phyloP scores from a whole-genome alignment of 306 rosid species.

The Citrullus amarus region DNA sequence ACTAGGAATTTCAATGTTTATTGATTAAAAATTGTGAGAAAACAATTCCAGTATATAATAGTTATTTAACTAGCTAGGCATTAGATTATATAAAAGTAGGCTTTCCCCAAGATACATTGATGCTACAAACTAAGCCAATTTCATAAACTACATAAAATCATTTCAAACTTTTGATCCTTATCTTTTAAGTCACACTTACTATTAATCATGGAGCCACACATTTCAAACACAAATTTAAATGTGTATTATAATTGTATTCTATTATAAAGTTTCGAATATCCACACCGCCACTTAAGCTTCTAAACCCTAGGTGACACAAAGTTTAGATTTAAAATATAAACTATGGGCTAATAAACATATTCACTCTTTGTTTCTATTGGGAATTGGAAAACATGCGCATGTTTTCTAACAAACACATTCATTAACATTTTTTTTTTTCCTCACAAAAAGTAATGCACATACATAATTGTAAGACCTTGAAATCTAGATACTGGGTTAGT shows the following conservation, averaged over 20 bases:
- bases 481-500: neutral
- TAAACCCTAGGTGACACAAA: neutral
- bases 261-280: neutral
- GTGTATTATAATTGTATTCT: neutral
- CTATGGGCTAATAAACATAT: neutral
- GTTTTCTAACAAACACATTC: neutral
- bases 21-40: too few species aligned
- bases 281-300: neutral
- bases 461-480: neutral
- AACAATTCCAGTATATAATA: too few species aligned
- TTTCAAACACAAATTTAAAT: too few species aligned
- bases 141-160: neutral
- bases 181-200: neutral
- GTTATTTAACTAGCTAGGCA: too few species aligned
- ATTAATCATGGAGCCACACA: neutral
- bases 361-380: neutral
- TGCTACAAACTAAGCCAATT: neutral
- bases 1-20: too few species aligned
- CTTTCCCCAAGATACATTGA: too few species aligned
- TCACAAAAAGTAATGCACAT: neutral
- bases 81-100: too few species aligned
- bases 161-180: neutral
- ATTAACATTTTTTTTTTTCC: neutral
- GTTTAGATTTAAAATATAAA: neutral
- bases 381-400: conserved; percentile 1